Percentiles rank a stretch among this genome's conserved stretches.
phyloP scores from a whole-genome alignment of 78 protist species.

The Pelomyxa schiedti region DNA sequence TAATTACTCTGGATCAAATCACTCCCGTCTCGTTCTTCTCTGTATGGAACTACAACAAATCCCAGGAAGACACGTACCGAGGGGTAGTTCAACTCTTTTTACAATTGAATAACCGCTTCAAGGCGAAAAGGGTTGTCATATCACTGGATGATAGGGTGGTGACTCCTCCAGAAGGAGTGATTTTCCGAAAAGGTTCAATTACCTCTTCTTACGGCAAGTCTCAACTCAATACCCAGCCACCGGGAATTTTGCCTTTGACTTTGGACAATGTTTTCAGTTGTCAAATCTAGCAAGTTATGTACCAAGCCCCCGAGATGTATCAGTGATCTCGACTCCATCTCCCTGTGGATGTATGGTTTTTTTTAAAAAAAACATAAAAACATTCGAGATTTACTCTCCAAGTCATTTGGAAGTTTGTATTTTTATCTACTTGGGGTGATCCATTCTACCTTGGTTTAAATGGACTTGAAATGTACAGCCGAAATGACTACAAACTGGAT shows the following conservation, averaged over 20 bases:
- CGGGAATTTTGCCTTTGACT: slow-evolving; percentile 1
- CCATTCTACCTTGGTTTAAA: slow-evolving; percentile 30
- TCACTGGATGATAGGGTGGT: slow-evolving; percentile 12
- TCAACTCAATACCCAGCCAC: background rate
- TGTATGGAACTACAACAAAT: slow-evolving; percentile 74
- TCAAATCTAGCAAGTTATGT: background rate
- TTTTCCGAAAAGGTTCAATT: slow-evolving; percentile 50
- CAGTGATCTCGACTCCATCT: too few species aligned
- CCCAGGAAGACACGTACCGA: slow-evolving; percentile 26
- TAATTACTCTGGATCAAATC: slow-evolving; percentile 5
- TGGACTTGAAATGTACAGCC: slow-evolving; percentile 39
- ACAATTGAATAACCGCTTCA: too few species aligned
- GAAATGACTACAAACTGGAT: background rate
- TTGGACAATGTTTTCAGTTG: background rate
- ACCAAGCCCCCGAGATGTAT: background rate
- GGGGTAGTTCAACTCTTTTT: too few species aligned
- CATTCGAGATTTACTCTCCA: too few species aligned
- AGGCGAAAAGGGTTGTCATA: slow-evolving; percentile 16
- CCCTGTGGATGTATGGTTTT: too few species aligned
- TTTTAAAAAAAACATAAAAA: too few species aligned
- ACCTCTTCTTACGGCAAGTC: background rate
- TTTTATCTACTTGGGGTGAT: slow-evolving; percentile 53
- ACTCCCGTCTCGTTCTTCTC: slow-evolving; percentile 22
- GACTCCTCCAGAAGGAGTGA: slow-evolving; percentile 19
- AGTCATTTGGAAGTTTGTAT: slow-evolving; percentile 24